A percentile compares a stretch with the other conserved stretches of the same genome.
phyloP scores from a whole-genome alignment of 495 filamentous ascomycete genomes.

The Hyphodiscus hymeniophilus region DNA sequence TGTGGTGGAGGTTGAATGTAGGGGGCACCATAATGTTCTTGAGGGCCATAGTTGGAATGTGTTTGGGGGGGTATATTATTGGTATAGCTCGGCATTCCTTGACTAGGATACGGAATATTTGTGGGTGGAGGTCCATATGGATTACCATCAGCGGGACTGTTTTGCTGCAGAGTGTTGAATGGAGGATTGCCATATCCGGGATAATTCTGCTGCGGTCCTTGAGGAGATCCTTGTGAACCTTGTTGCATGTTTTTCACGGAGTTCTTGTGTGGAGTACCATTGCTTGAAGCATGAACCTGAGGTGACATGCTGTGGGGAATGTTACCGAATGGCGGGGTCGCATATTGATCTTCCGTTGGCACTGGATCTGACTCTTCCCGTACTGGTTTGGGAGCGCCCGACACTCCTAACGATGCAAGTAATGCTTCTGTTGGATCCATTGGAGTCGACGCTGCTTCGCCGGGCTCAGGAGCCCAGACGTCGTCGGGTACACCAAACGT shows the following conservation, averaged over 20 bases:
- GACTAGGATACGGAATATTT: background rate
- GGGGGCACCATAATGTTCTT: slow-evolving; percentile 1
- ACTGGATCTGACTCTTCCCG: slow-evolving; percentile 4
- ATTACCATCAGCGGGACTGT: background rate
- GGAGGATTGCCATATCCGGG: background rate
- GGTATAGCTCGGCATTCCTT: background rate
- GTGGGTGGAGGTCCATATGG: background rate
- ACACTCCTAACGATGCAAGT: slow-evolving; percentile 22
- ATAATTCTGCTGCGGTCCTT: background rate
- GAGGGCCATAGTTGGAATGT: slow-evolving; percentile 2
- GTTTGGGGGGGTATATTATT: background rate
- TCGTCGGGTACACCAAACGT: slow-evolving; percentile 10
- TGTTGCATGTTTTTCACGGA: background rate
- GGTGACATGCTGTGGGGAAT: background rate
- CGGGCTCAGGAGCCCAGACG: slow-evolving; percentile 22
- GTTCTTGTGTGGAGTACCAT: background rate
- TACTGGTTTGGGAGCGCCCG: slow-evolving; percentile 20
- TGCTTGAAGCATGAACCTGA: background rate
- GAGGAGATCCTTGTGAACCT: background rate
- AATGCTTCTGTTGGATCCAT: slow-evolving; percentile 20
- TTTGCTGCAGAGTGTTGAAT: background rate
- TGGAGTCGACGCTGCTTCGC: slow-evolving; percentile 14
- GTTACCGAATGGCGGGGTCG: background rate
- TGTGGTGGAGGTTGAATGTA: background rate
- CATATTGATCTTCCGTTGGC: background rate